Conservation (phyloP, 495 filamentous ascomycete genomes). For the Penicillium waksmanii region DNA sequence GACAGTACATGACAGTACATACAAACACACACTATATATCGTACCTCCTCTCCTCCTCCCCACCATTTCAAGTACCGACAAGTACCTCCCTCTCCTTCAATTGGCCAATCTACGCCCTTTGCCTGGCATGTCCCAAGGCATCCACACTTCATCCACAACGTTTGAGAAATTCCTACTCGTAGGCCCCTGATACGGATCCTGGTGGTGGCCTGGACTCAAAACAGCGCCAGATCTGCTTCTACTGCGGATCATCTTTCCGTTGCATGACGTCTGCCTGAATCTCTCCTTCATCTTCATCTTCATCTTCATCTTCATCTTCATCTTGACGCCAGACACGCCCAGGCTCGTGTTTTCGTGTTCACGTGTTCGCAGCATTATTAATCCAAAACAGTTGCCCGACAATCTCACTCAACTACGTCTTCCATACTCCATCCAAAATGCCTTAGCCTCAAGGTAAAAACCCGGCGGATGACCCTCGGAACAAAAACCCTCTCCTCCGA, state of each 20-base stretch:
- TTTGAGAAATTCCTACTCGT: background rate
- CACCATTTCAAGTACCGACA: background rate
- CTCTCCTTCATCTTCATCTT: background rate
- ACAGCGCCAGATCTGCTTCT: background rate
- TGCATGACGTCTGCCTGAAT: background rate
- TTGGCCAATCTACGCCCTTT: conserved; percentile 23
- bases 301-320: too few species aligned
- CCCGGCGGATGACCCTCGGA: conserved; percentile 4
- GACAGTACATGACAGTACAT: background rate
- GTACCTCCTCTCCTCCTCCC: too few species aligned
- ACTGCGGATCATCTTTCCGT: background rate
- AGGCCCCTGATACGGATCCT: background rate
- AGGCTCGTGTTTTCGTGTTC: background rate
- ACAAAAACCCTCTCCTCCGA: background rate
- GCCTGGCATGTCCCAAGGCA: conserved; percentile 20
- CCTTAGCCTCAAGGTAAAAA: background rate
- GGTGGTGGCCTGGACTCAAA: background rate
- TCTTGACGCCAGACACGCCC: too few species aligned
- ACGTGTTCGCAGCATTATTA: background rate
- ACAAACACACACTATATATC: background rate
- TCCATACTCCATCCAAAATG: background rate
- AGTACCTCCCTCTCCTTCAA: conserved; percentile 5
- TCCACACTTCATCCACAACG: conserved; percentile 12
- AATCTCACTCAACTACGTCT: background rate
- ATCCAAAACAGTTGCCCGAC: background rate